Base-by-base conservation (phyloP, 768 basidiomycete species). In the Russula dissimulans region DNA sequence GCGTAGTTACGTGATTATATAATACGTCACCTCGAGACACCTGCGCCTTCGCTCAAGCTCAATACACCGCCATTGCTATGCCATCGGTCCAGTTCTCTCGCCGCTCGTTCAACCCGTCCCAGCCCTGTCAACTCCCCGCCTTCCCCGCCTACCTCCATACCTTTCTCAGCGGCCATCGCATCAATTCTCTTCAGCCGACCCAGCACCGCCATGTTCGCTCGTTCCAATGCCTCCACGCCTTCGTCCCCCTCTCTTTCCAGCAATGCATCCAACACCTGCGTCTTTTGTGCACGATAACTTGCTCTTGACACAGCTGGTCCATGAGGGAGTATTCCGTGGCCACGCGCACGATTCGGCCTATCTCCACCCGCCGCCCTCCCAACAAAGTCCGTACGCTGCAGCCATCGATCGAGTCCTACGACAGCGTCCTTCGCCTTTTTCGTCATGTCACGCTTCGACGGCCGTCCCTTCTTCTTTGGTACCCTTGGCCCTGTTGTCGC, bases 321-420 rank as follows among this genome's bases (percentile, higher is more conserved):
- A 58, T 76, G 76, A 29, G 70, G 71, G 29, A 52, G 42, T 17
- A 48, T 18, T 7, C 42, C 82, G 15, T 49, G 56, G 1, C 61
- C 53, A 4, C 45, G 45, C 5, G 53, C 51, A 9, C 51, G 56
- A 47, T 51, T 61, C 44, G 56, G 45, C 9, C 51, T 50, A n/a
- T 18, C 38, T 15, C 43, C 60, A 22, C 54, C 15, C 14, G 31
- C 50, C 14, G 15, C 38, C 12, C 11, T 43, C 3, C 55, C 50
- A 17, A 43, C 41, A 4, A 51, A 47, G n/a, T 61, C 56, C 9
- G 65, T 60, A 14, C 63, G 58, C 12, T 64, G 72, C 5, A 92
- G 90, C 71, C 80, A 84, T 0, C 75, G 87, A 59, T 88, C 87
- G 10, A 92, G 89, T 67, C 61, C 88, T 18, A 46, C 67, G 55